Base-by-base conservation (phyloP, 495 filamentous ascomycete species). In the Hamigera avellanea region DNA sequence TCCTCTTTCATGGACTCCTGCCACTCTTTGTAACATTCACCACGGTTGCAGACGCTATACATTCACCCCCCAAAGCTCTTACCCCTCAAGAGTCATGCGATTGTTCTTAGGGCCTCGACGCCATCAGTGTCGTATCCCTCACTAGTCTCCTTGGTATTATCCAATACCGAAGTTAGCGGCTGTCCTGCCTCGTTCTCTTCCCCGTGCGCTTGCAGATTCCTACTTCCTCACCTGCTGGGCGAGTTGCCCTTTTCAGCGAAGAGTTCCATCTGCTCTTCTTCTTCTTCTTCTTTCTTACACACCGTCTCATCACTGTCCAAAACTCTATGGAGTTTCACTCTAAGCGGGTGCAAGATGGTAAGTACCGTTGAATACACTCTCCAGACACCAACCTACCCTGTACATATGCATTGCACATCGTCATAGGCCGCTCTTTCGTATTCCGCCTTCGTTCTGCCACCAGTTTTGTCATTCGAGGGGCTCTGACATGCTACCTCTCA, bases 311-410 rank as follows among this genome's bases (percentile, higher is more conserved):
- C 30, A 33, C 27, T 38, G 26, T 50, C 46, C 46, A 48, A 40
- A 32, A 14, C 32, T 36, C 25, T 30, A 23, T 23, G 21, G 21
- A 23, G 21, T 23, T 4, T 23, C 21, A 23, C 9, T 23, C 9
- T 9, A 33, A 30, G 33, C 19, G 40, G 42, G 26, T 25, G 35
- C 43, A 59, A 54, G 31, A 59, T 59, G 56, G 56, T 59, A 53
- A 33, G 47, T 44, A 23, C 10, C 16, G 2, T 9, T 32, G 7
- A 10, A n/a, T 30, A 6, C 25, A 6, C 6, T 26, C 12, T 26
- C 6, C 12, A 26, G 6, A 6, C 12, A 26, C 6, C 12, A 6
- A 12, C 25, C 25, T 26, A 6, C 25, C 12, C 25, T 26, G 25
- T 26, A 23, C 21, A 23, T 23, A 23, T 23, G n/a, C 33, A 17